Percentiles rank a stretch among this genome's conserved stretches.
Conservation (phyloP, 2,329 filamentous ascomycete genomes). For the Nothopassalora personata region DNA sequence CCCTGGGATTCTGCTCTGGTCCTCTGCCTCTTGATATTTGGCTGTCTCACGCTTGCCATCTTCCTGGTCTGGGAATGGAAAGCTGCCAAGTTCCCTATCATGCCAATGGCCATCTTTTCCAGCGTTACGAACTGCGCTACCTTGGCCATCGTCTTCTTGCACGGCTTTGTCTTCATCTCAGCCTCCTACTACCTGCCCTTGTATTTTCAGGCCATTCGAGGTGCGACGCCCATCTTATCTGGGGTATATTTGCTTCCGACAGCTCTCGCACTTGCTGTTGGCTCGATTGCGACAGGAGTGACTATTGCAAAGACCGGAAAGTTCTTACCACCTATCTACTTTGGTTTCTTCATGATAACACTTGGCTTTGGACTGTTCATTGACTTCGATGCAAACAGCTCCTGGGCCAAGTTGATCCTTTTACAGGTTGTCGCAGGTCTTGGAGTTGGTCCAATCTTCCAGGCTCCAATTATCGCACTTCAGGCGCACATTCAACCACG, state of each 20-base stretch:
- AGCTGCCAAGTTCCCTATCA: constrained; percentile 69
- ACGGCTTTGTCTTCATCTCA: constrained; percentile 73
- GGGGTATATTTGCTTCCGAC: constrained; percentile 54
- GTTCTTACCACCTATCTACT: constrained; percentile 50
- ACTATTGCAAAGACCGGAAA: constrained; percentile 44
- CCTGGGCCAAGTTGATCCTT: constrained; percentile 37
- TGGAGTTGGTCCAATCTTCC: constrained; percentile 64
- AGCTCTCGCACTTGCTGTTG: constrained; percentile 31
- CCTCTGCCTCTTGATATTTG: constrained; percentile 73
- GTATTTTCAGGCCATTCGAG: constrained; percentile 74
- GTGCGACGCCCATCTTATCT: constrained; percentile 62
- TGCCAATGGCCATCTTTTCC: constrained; percentile 67
- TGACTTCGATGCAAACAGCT: constrained; percentile 31
- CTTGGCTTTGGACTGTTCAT: constrained; percentile 37
- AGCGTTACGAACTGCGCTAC: constrained; percentile 60
- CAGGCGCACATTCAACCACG: constrained; percentile 57
- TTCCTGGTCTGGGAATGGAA: constrained; percentile 71
- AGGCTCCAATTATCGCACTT: constrained; percentile 62
- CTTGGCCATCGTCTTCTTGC: constrained; percentile 62
- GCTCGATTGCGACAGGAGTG: constrained; percentile 32
- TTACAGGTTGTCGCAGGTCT: constrained; percentile 61
- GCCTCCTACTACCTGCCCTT: constrained; percentile 73
- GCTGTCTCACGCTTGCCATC: constrained; percentile 51
- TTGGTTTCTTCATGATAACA: constrained; percentile 35
- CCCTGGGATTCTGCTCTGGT: constrained; percentile 73